phyloP scores from a whole-genome alignment of 2,329 filamentous ascomycete species.

The Aaosphaeria arxii region DNA sequence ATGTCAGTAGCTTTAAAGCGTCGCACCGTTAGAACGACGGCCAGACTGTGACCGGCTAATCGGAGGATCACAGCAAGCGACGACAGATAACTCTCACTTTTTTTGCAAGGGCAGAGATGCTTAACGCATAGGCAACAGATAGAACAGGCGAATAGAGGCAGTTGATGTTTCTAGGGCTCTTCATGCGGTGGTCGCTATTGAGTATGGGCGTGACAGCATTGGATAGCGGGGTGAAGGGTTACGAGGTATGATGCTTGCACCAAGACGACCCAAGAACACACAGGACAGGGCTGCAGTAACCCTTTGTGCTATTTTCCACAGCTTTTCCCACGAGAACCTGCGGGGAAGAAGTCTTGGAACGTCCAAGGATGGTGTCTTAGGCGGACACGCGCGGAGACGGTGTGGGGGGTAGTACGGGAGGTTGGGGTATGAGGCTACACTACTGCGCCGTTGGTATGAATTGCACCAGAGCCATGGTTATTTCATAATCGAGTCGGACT shows the following conservation, averaged over 20 bases:
- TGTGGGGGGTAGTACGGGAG: too few relatives aligned
- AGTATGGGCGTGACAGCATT: conserved; percentile 1
- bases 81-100: too few relatives aligned
- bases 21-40: conserved; percentile 15
- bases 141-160: not conserved
- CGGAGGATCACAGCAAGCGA: conserved; percentile 11
- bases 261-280: not conserved
- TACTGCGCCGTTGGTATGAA: too few relatives aligned
- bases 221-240: not conserved
- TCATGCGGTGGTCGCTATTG: conserved; percentile 16
- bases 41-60: conserved; percentile 27
- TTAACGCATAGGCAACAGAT: not conserved
- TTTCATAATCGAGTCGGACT: too few relatives aligned
- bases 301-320: too few relatives aligned
- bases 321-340: too few relatives aligned
- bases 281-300: too few relatives aligned
- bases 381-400: conserved; percentile 2
- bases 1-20: conserved; percentile 18
- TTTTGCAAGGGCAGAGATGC: too few relatives aligned
- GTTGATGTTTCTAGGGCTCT: not conserved
- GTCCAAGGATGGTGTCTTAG: not conserved
- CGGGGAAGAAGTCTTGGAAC: conserved; percentile 2
- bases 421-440: too few relatives aligned
- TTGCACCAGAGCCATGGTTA: too few relatives aligned
- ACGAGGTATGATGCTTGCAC: not conserved